Percentiles rank a stretch among this genome's conserved stretches.
phyloP scores from a whole-genome alignment of 2,329 filamentous ascomycete genomes.

The Ophiostoma perfectum region DNA sequence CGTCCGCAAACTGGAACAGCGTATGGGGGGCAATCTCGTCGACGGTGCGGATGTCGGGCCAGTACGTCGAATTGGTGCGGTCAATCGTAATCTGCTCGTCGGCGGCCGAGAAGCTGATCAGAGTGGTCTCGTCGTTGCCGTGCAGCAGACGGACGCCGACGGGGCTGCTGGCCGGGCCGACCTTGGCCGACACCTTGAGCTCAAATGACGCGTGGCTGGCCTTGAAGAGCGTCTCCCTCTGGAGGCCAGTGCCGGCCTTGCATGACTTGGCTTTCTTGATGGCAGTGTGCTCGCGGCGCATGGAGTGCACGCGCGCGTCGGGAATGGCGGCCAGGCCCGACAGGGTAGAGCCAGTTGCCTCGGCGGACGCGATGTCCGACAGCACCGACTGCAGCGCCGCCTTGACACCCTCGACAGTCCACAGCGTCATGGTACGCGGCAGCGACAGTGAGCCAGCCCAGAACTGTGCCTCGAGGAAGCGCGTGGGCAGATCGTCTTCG shows the following conservation, averaged over 20 bases:
- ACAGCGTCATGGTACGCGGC: conserved; percentile 41
- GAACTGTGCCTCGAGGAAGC: conserved; percentile 39
- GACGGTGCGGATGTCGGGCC: conserved; percentile 35
- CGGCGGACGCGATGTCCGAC: conserved; percentile 39
- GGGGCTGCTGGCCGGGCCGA: conserved; percentile 3
- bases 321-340: conserved; percentile 10
- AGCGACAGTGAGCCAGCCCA: conserved; percentile 47
- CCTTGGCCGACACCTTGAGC: neutral
- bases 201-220: neutral
- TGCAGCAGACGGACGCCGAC: conserved; percentile 12
- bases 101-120: conserved; percentile 36
- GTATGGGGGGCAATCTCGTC: conserved; percentile 41
- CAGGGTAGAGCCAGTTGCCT: conserved; percentile 27
- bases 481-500: conserved; percentile 43
- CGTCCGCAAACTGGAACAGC: conserved; percentile 36
- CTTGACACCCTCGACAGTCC: conserved; percentile 35
- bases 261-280: neutral
- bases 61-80: conserved; percentile 32
- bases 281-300: neutral
- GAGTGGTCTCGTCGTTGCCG: conserved; percentile 30
- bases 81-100: conserved; percentile 40
- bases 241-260: neutral
- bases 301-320: conserved; percentile 1
- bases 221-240: neutral
- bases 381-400: conserved; percentile 36